phyloP scores from a whole-genome alignment of 2,329 filamentous ascomycete species.

The Hypoxylon sp. region DNA sequence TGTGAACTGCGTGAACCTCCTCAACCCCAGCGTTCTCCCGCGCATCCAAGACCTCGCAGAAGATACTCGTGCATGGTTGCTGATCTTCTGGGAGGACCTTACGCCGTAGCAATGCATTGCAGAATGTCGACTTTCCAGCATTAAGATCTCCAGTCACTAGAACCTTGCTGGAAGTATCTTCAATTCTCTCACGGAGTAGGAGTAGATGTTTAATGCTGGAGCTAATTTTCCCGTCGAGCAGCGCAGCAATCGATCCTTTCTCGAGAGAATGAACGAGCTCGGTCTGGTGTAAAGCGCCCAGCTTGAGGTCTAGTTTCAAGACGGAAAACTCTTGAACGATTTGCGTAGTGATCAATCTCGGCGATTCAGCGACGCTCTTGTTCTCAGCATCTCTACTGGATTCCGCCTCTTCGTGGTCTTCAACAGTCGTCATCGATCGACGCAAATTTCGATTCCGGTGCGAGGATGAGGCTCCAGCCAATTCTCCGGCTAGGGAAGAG shows the following conservation, averaged over 20 bases:
- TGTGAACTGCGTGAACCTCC: conserved; percentile 95
- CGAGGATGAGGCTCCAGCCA: conserved; percentile 60
- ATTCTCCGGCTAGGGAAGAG: conserved; percentile 68
- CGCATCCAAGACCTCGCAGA: conserved; percentile 95
- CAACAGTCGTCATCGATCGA: conserved; percentile 79
- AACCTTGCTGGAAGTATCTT: conserved; percentile 97
- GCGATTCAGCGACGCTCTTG: conserved; percentile 71
- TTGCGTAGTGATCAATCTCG: conserved; percentile 88
- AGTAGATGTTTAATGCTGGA: conserved; percentile 93
- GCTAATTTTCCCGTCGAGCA: conserved; percentile 93
- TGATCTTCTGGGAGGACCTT: conserved; percentile 97
- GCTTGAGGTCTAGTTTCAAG: conserved; percentile 91
- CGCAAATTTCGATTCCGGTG: conserved; percentile 65
- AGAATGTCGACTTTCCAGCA: conserved; percentile 98
- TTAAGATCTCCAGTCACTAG: conserved; percentile 96
- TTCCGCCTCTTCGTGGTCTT: conserved; percentile 71
- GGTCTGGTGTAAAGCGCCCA: conserved; percentile 85
- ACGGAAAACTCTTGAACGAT: conserved; percentile 97
- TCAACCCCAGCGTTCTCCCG: conserved; percentile 91
- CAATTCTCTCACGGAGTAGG: conserved; percentile 89
- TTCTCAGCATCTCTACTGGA: conserved; percentile 78
- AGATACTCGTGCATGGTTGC: conserved; percentile 97
- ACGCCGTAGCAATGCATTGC: conserved; percentile 92
- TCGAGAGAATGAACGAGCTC: conserved; percentile 96
- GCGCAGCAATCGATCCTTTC: conserved; percentile 87